Base-by-base conservation (phyloP, 1,284 basidiomycete species). In the Neolentinus lepideus region DNA sequence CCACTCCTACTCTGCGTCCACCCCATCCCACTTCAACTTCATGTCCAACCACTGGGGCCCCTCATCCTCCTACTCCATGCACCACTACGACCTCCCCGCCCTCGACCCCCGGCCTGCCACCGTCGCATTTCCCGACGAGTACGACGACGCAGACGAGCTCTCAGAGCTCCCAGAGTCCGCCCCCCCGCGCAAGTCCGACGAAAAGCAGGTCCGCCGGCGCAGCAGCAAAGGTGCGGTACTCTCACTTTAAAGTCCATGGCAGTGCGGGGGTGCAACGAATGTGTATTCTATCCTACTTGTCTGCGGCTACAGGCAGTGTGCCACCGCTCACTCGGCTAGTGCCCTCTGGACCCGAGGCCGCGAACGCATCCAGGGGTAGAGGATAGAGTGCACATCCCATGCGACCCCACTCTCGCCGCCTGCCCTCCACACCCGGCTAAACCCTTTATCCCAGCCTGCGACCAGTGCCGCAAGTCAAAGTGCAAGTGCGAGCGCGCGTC, bases 391-490 rank as follows among this genome's bases (percentile, higher is more conserved):
- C 16, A 6, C 12, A n/a, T 43, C 38, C n/a, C 8, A 3, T 43
- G n/a, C n/a, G n/a, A n/a, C n/a, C n/a, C n/a, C n/a, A n/a, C n/a
- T n/a, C n/a, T n/a, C n/a, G n/a, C n/a, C n/a, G n/a, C n/a, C n/a
- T n/a, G n/a, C 16, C 4, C 16, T 43, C 38, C 38, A 43, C 8
- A 43, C 22, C 47, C 24, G 24, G 47, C 8, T 43, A 43, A 43
- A 43, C 38, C 38, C 16, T 43, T 43, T 43, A 9, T 6, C 38
- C 38, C 53, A 85, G 87, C 85, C 29, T 90, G 88, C 69, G 85
- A 89, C 69, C 88, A 90, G 66, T 92, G 90, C 68, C 80, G 89
- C 57, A 91, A 88, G 68, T 81, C 79, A 53, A 90, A 90, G 68
- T 88, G 85, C 75, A 88, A 88, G 68, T 89, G 87, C 69, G 84